Percentiles rank a stretch among this genome's conserved stretches.
These are phyloP conservation scores for Sarcocystis neurona DNA, from an alignment of 169 alveolate genomes.

Conservation along the genomic window DNA sequence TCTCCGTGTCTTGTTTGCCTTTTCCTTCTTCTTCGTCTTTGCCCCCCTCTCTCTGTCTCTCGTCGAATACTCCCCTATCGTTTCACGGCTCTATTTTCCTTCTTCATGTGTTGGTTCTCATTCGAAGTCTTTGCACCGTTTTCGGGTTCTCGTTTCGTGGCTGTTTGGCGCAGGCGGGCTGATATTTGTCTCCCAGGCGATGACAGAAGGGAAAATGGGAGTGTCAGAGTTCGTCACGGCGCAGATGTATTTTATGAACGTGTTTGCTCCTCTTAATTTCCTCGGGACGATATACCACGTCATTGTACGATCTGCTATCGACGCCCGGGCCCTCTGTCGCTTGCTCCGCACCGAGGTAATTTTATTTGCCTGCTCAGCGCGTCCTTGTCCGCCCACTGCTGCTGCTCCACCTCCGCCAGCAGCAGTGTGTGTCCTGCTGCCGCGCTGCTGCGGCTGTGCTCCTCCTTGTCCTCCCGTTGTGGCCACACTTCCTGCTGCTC, in stretches of 20 bases:
- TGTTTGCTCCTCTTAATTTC: constrained; percentile 76
- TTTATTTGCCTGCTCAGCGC: no score
- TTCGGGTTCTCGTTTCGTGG: constrained; percentile 49
- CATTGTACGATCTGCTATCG: constrained; percentile 24
- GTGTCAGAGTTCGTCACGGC: constrained; percentile 73
- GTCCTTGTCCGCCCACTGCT: no score
- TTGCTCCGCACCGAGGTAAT: background rate
- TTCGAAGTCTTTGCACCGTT: background rate
- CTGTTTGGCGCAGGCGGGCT: constrained; percentile 37
- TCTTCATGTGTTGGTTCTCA: background rate
- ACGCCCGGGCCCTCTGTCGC: constrained; percentile 2
- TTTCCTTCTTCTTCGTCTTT: background rate
- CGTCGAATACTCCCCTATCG: background rate
- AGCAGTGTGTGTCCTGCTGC: no score
- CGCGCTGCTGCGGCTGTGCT: no score
- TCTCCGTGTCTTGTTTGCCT: background rate
- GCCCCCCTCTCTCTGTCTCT: background rate
- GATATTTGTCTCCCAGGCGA: constrained; percentile 57
- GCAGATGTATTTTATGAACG: constrained; percentile 72
- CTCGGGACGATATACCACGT: constrained; percentile 72
- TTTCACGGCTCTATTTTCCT: no score
- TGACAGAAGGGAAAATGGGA: constrained; percentile 51
- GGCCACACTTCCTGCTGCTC: no score
- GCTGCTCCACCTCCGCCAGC: no score
- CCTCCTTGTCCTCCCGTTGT: no score